These are phyloP conservation scores for Gymnopilus dilepis DNA, from an alignment of 768 basidiomycete species.

Conservation along the genomic window DNA sequence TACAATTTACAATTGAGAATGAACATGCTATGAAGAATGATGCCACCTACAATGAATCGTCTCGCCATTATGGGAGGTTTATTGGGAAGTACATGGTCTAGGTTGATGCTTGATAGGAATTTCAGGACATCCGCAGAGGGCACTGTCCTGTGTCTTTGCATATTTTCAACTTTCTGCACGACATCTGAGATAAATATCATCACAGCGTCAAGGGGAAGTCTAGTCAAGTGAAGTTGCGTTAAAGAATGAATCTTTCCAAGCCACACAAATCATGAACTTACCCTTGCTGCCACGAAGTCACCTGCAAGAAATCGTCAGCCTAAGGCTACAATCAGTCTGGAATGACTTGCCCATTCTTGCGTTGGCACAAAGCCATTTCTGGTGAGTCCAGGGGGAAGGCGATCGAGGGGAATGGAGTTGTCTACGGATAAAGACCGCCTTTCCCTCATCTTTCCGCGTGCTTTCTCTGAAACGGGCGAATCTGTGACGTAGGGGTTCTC, in stretches of 20 bases:
- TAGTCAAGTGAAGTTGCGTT: constrained; percentile 32
- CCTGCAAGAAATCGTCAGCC: constrained; percentile 43
- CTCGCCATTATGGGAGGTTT: constrained; percentile 68
- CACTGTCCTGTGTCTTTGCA: constrained; percentile 70
- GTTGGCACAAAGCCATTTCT: constrained; percentile 94
- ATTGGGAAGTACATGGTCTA: constrained; percentile 78
- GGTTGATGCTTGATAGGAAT: constrained; percentile 70
- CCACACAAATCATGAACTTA: constrained; percentile 35
- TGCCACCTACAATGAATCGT: constrained; percentile 68
- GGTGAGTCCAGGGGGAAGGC: constrained; percentile 75
- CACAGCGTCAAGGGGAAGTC: constrained; percentile 87
- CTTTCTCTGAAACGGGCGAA: constrained; percentile 75
- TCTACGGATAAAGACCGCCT: constrained; percentile 61
- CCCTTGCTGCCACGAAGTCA: constrained; percentile 97
- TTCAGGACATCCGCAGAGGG: constrained; percentile 75
- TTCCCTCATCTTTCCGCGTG: constrained; percentile 88
- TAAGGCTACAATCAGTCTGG: neutral
- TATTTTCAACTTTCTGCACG: constrained; percentile 80
- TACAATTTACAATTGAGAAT: neutral
- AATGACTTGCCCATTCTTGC: constrained; percentile 87
- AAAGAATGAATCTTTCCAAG: neutral
- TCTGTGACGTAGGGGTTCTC: constrained; percentile 39
- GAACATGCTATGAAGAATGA: constrained; percentile 9
- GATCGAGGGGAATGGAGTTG: constrained; percentile 60
- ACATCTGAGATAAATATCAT: constrained; percentile 90